Conservation (phyloP, 352 stramenopile genomes). For the Thraustochytrium sp. region DNA sequence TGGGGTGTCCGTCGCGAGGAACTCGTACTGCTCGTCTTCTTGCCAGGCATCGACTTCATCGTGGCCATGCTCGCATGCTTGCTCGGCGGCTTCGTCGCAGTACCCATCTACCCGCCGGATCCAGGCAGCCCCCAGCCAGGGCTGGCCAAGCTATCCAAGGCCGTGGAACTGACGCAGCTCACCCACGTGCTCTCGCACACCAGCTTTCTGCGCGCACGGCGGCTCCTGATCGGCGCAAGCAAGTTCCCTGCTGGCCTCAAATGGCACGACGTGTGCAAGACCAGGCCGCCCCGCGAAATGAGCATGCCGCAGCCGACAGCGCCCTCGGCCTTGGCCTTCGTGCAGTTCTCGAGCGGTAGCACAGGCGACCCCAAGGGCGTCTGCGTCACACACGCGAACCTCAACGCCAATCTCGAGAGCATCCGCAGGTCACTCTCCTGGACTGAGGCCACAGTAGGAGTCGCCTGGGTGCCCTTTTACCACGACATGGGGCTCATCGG, state of each 20-base stretch:
- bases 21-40: too few relatives aligned
- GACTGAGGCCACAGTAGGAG: conserved; percentile 59
- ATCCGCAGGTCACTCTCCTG: background rate
- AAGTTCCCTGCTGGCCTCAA: conserved; percentile 56
- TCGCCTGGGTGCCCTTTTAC: conserved; percentile 97
- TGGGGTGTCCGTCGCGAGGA: too few relatives aligned
- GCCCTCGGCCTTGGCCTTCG: conserved; percentile 97
- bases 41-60: too few relatives aligned
- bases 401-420: conserved; percentile 76
- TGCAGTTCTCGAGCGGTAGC: conserved; percentile 98
- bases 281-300: conserved; percentile 46
- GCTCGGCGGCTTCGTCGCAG: conserved; percentile 80
- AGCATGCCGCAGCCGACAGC: conserved; percentile 92
- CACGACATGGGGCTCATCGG: conserved; percentile 99
- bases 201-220: background rate
- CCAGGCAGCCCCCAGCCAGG: conserved; percentile 42
- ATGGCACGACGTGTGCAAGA: conserved; percentile 54
- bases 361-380: conserved; percentile 96
- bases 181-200: background rate
- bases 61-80: conserved; percentile 92
- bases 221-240: background rate
- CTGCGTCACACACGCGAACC: conserved; percentile 89
- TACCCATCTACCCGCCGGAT: conserved; percentile 80
- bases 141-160: background rate
- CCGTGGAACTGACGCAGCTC: conserved; percentile 49